Evolutionary conservation across 2,329 filamentous ascomycete species (phyloP), one percentile per base, ranked within the genome.

Genomic region (Sporothrix brasiliensis): DNA sequence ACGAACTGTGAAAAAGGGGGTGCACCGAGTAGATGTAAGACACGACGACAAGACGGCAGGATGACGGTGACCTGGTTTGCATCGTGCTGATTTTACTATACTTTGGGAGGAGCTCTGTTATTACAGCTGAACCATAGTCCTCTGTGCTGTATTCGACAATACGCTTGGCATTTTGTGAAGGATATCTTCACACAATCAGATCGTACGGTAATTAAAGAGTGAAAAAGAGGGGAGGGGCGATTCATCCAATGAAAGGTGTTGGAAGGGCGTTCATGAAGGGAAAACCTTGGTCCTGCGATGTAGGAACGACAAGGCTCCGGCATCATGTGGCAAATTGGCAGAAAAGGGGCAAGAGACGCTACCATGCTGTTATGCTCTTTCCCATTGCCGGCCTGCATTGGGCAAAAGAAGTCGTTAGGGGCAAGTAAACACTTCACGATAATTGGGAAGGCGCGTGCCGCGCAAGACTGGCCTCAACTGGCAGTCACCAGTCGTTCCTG

Each of bases 301-400:
- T 65, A 65, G 58, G 49, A 11, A 65, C 68, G 68, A 65, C 68
- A 39, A 69, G 68, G 68, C 68, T 69, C 50, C 49, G 41, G 47
- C 58, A 50, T 52, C 24, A 47, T 34, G 58, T 50, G 67, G 27
- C 30, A 53, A 60, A 47, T 24, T 24, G 34, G 39, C 21, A 44
- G 66, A 47, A 68, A 68, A 44, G n/a, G 49, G 53, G 41, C 41
- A 13, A 54, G 49, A 56, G 27, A 19, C 4, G 7, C 21, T 41
- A 39, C 56, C 19, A 6, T 2, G 2, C 24, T 24, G 24, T 24
- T 21, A 21, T 44, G 34, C 56, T 44, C 34, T 41, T 44, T 44
- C 34, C 56, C 56, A n/a, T 61, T 61, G 3, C 30, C 11, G n/a
- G 34, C 2, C 53, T 34, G 44, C 34, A 4, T 39, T 11, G 34